These are phyloP conservation scores for Crithidia expoeki DNA, from an alignment of 208 protist species.

Conservation along the genomic window DNA sequence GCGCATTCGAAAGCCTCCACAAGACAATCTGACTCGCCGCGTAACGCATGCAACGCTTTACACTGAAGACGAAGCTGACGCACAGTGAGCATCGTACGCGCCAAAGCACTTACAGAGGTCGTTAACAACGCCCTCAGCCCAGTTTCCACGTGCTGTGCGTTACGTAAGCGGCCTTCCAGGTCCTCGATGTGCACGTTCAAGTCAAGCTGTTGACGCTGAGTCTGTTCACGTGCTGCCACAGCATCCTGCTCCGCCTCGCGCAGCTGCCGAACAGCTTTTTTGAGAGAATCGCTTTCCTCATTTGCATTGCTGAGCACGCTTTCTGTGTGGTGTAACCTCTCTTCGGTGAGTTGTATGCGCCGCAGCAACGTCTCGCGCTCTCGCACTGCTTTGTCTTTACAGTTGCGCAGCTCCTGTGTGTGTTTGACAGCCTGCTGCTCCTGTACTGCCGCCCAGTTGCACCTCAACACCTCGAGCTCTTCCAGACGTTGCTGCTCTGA, in stretches of 20 bases:
- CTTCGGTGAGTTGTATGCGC: background rate
- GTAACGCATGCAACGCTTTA: background rate
- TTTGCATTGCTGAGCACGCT: conserved; percentile 18
- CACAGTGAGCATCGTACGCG: background rate
- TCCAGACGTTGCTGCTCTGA: conserved; percentile 14
- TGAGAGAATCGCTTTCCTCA: conserved; percentile 1
- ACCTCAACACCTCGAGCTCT: conserved; percentile 32
- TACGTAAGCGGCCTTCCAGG: conserved; percentile 14
- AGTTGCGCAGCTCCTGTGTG: conserved; percentile 2
- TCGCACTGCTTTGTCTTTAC: background rate
- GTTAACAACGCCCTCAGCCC: conserved; percentile 19
- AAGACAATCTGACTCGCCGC: background rate
- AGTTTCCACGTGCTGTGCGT: conserved; percentile 3
- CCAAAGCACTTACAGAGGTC: background rate
- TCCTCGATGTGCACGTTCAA: conserved; percentile 29
- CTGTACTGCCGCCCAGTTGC: conserved; percentile 19
- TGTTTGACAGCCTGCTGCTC: conserved; percentile 4
- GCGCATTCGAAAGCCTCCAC: background rate
- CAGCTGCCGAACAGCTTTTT: conserved; percentile 5
- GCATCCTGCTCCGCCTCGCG: conserved; percentile 6
- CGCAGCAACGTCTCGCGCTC: conserved; percentile 22
- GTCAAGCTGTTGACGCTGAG: conserved; percentile 18
- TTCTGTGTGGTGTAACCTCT: background rate
- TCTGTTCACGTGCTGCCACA: background rate
- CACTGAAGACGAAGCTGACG: conserved; percentile 19